Conservation (phyloP, 2,329 filamentous ascomycete genomes). For the Xylaria sp. region DNA sequence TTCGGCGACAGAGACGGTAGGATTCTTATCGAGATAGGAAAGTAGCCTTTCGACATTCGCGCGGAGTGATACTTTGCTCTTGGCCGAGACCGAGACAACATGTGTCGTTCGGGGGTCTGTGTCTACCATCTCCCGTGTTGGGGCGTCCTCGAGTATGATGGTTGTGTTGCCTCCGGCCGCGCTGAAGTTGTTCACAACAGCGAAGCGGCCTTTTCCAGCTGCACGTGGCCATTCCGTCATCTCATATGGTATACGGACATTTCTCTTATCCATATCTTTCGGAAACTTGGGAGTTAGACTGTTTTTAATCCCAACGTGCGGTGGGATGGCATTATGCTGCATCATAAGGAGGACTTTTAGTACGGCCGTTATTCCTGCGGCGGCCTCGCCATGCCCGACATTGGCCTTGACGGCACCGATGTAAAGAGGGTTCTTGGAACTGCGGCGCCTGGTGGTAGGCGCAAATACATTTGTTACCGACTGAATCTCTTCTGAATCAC, state of each 20-base stretch:
- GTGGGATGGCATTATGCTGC: conserved; percentile 52
- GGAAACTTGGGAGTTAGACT: conserved; percentile 58
- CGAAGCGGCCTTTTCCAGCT: conserved; percentile 31
- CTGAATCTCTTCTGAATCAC: conserved; percentile 72
- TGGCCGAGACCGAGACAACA: conserved; percentile 64
- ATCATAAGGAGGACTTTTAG: conserved; percentile 43
- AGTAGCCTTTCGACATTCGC: conserved; percentile 65
- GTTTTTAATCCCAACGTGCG: conserved; percentile 60
- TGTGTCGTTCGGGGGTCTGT: conserved; percentile 58
- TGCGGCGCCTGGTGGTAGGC: conserved; percentile 52
- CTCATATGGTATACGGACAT: conserved; percentile 53
- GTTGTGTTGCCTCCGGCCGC: conserved; percentile 61
- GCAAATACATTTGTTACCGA: conserved; percentile 70
- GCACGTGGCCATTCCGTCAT: conserved; percentile 48
- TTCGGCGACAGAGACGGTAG: conserved; percentile 60
- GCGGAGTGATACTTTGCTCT: conserved; percentile 61
- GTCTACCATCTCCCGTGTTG: not conserved
- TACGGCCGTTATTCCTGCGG: conserved; percentile 46
- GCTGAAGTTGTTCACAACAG: conserved; percentile 63
- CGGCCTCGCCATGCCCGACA: conserved; percentile 57
- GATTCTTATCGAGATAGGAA: conserved; percentile 57
- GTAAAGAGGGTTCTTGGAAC: conserved; percentile 51
- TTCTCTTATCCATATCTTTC: conserved; percentile 52
- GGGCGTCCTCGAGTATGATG: conserved; percentile 40
- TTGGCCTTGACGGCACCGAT: conserved; percentile 60